These are phyloP conservation scores for Venturia aucupariae DNA, from an alignment of 2,329 filamentous ascomycete species.

Conservation along the genomic window DNA sequence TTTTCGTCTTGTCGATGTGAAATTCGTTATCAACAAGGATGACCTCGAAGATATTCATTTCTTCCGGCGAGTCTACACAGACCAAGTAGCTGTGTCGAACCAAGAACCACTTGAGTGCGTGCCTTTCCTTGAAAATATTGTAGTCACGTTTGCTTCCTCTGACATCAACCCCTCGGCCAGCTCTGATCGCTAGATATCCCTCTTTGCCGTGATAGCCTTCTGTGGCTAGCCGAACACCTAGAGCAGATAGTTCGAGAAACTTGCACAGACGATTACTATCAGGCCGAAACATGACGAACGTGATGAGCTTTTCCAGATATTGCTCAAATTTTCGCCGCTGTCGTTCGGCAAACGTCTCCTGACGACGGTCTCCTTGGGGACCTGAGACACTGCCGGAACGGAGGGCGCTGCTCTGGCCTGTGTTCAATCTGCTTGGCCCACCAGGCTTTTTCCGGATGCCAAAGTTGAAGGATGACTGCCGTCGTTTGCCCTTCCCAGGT, in stretches of 20 bases:
- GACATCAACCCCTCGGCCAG: slow-evolving; percentile 80
- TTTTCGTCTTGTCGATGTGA: slow-evolving; percentile 62
- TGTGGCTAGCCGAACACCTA: slow-evolving; percentile 85
- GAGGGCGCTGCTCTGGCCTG: not conserved
- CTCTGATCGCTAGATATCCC: slow-evolving; percentile 85
- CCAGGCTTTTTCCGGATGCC: slow-evolving; percentile 36
- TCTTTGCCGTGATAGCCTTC: slow-evolving; percentile 99
- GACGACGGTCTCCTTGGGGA: slow-evolving; percentile 25
- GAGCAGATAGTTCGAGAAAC: slow-evolving; percentile 86
- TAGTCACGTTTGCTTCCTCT: slow-evolving; percentile 38
- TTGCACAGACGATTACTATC: slow-evolving; percentile 95
- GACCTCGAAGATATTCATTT: slow-evolving; percentile 98
- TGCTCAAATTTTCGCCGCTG: slow-evolving; percentile 80
- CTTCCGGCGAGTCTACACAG: slow-evolving; percentile 95
- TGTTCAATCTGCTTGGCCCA: slow-evolving; percentile 4
- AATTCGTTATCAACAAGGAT: slow-evolving; percentile 93
- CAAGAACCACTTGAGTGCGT: slow-evolving; percentile 93
- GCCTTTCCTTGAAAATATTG: slow-evolving; percentile 63
- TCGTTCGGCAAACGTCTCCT: slow-evolving; percentile 60
- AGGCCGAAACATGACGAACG: slow-evolving; percentile 91
- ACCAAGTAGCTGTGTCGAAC: slow-evolving; percentile 97
- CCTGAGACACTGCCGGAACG: not conserved
- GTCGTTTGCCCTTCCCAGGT: slow-evolving; percentile 41
- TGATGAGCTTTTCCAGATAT: slow-evolving; percentile 88
- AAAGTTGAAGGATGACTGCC: slow-evolving; percentile 47